Percentiles rank a stretch among this genome's conserved stretches.
Evolutionary conservation across 2,329 filamentous ascomycete species (phyloP).

Genomic region (Colletotrichum scovillei): DNA sequence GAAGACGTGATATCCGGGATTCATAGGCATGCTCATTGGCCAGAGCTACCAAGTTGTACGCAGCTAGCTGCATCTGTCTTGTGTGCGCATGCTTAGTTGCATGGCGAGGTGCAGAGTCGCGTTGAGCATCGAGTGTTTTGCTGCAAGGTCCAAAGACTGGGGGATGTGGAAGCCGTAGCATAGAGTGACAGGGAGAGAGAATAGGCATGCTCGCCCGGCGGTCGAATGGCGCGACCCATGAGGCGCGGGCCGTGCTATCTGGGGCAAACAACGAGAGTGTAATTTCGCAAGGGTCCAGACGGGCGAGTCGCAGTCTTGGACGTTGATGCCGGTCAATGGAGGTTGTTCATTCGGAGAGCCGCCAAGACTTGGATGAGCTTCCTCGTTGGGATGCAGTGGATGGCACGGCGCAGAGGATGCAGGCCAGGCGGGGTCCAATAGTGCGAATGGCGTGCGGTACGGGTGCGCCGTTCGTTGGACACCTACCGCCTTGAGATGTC

Average conservation of each 20-base stretch:
- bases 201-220: background rate
- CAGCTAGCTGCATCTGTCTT: conserved; percentile 8
- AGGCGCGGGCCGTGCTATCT: conserved; percentile 1
- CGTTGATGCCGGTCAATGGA: background rate
- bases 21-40: background rate
- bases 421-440: conserved; percentile 17
- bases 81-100: conserved; percentile 8
- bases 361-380: conserved; percentile 29
- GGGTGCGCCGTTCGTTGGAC: background rate
- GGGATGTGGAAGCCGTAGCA: background rate
- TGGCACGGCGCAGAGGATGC: conserved; percentile 23
- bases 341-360: background rate
- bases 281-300: background rate
- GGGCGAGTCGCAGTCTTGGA: background rate
- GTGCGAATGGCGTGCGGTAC: conserved; percentile 24
- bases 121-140: background rate
- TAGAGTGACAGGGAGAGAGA: background rate
- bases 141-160: conserved; percentile 10
- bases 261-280: background rate
- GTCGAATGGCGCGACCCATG: background rate
- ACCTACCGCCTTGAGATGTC: conserved; percentile 23
- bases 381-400: conserved; percentile 28
- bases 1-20: conserved; percentile 23
- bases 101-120: background rate
- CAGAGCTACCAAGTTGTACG: background rate